A percentile compares a stretch with the other conserved stretches of the same genome.
These are phyloP conservation scores for Bombardia bombarda DNA, from an alignment of 495 filamentous ascomycete species.

Conservation along the genomic window DNA sequence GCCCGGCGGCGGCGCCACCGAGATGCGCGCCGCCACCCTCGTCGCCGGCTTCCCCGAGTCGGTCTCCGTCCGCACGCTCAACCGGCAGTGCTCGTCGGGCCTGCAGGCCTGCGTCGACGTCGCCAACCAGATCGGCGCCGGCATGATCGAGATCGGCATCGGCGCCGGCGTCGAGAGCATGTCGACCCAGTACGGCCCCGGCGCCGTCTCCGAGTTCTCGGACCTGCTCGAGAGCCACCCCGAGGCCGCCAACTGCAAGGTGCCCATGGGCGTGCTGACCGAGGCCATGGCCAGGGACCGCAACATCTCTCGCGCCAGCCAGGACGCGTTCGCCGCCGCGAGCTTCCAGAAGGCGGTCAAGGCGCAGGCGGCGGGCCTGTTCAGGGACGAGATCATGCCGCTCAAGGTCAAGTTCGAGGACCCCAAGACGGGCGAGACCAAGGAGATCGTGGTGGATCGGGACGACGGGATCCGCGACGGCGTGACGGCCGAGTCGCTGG, in stretches of 20 bases:
- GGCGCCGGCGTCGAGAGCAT: constrained; percentile 98
- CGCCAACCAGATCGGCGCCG: constrained; percentile 77
- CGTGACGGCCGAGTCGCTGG: constrained; percentile 77
- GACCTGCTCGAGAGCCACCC: constrained; percentile 78
- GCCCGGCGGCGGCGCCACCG: constrained; percentile 90
- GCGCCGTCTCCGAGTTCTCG: constrained; percentile 88
- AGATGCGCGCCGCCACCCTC: constrained; percentile 87
- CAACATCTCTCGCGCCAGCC: constrained; percentile 58
- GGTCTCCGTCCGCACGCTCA: constrained; percentile 74
- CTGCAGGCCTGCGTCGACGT: constrained; percentile 88
- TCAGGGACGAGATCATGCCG: constrained; percentile 87
- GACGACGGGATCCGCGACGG: constrained; percentile 85
- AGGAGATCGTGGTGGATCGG: constrained; percentile 70
- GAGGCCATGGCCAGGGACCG: constrained; percentile 91
- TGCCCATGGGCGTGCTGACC: constrained; percentile 91
- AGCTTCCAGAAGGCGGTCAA: constrained; percentile 84
- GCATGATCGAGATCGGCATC: constrained; percentile 93
- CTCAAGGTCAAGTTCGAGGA: constrained; percentile 76
- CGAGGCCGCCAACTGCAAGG: constrained; percentile 91
- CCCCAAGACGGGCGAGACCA: constrained; percentile 83
- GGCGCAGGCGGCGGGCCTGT: constrained; percentile 82
- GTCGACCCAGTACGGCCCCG: constrained; percentile 84
- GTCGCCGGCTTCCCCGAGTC: constrained; percentile 85
- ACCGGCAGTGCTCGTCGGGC: constrained; percentile 86
- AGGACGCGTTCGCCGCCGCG: constrained; percentile 83